Conservation (phyloP, 2,329 filamentous ascomycete genomes). For the Aquanectria penicillioides region DNA sequence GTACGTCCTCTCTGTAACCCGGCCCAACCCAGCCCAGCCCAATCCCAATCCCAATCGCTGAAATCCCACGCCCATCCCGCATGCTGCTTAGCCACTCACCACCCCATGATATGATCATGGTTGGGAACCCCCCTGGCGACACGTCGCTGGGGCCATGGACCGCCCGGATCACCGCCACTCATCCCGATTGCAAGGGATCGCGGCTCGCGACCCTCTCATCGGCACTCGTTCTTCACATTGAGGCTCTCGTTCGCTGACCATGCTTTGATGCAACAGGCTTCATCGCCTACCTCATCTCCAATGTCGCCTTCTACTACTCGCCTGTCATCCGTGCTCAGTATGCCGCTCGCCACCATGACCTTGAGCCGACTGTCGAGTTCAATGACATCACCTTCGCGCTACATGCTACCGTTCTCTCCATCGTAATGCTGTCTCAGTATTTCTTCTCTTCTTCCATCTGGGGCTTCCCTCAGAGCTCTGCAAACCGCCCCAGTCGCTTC, state of each 20-base stretch:
- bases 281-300: slow-evolving; percentile 79
- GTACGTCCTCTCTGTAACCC: slow-evolving; percentile 46
- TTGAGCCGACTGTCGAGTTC: slow-evolving; percentile 83
- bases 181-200: slow-evolving; percentile 18
- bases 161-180: slow-evolving; percentile 27
- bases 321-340: slow-evolving; percentile 83
- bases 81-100: not conserved
- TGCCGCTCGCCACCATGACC: slow-evolving; percentile 78
- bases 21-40: slow-evolving; percentile 10
- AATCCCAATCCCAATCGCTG: slow-evolving; percentile 1
- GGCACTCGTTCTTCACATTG: too few relatives aligned
- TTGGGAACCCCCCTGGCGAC: slow-evolving; percentile 24
- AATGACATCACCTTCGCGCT: slow-evolving; percentile 92
- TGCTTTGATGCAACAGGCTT: slow-evolving; percentile 63
- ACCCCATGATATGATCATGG: slow-evolving; percentile 27
- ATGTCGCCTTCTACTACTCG: slow-evolving; percentile 80
- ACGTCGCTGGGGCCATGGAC: slow-evolving; percentile 12
- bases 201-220: slow-evolving; percentile 4
- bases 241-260: slow-evolving; percentile 27
- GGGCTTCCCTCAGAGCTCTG: slow-evolving; percentile 74
- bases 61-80: slow-evolving; percentile 16
- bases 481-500: slow-evolving; percentile 65
- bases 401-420: slow-evolving; percentile 79
- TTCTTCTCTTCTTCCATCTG: slow-evolving; percentile 74
- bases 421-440: slow-evolving; percentile 80